Evolutionary conservation across 1,139 yeast genomes (phyloP).

Genomic region (Protomyces inundatus): DNA sequence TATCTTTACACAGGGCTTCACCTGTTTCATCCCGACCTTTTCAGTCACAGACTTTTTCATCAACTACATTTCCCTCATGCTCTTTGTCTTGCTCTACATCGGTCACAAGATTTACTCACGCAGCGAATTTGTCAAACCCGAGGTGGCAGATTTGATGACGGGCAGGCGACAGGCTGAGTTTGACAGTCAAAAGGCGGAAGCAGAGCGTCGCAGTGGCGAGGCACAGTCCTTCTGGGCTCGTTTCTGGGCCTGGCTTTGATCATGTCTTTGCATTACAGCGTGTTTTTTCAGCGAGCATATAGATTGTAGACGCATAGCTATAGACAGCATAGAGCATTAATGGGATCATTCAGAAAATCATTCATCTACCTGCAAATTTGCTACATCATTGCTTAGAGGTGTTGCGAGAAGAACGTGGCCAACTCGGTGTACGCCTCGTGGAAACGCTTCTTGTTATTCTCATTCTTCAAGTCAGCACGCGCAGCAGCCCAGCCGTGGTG

Average conservation of each 20-base stretch:
- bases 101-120: conserved; percentile 50
- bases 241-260: neutral
- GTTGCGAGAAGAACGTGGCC: conserved; percentile 29
- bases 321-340: too few species aligned
- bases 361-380: too few species aligned
- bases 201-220: neutral
- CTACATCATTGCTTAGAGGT: neutral
- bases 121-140: conserved; percentile 42
- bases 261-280: neutral
- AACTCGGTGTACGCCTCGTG: conserved; percentile 30
- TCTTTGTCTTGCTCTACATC: conserved; percentile 46
- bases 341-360: too few species aligned
- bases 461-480: conserved; percentile 31
- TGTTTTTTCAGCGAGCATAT: neutral
- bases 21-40: conserved; percentile 45
- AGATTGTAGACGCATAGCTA: neutral
- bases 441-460: conserved; percentile 30
- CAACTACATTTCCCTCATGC: conserved; percentile 50
- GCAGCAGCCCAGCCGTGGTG: conserved; percentile 33
- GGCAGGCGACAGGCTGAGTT: neutral
- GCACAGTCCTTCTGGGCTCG: neutral
- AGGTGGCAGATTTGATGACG: conserved; percentile 43
- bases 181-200: neutral
- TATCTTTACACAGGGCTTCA: conserved; percentile 63
- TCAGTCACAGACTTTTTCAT: conserved; percentile 66